Percentiles rank a stretch among this genome's conserved stretches.
These are phyloP conservation scores for Glomus cerebriforme DNA, from an alignment of 192 early-diverging fungal species.

Conservation along the genomic window DNA sequence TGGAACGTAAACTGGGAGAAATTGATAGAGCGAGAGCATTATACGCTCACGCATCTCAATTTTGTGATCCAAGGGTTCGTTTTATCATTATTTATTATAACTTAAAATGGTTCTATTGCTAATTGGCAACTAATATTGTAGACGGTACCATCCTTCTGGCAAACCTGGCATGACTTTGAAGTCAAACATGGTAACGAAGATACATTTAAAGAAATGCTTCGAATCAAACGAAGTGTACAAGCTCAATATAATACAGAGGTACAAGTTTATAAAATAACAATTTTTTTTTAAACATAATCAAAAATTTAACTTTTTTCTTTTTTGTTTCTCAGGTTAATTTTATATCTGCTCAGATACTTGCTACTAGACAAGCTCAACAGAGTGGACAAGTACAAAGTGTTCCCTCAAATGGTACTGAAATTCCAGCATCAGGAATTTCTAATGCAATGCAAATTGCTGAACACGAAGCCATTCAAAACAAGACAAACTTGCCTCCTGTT, in stretches of 20 bases:
- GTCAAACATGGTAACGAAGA: slow-evolving; percentile 97
- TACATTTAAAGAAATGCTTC: slow-evolving; percentile 97
- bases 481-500: neutral
- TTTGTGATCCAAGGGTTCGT: slow-evolving; percentile 80
- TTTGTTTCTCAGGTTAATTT: slow-evolving; percentile 26
- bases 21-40: slow-evolving; percentile 92
- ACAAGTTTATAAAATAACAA: slow-evolving; percentile 34
- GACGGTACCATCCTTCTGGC: slow-evolving; percentile 75
- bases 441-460: neutral
- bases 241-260: slow-evolving; percentile 83
- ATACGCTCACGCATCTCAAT: slow-evolving; percentile 82
- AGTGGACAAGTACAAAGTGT: neutral
- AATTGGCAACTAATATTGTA: slow-evolving; percentile 1
- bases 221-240: slow-evolving; percentile 88
- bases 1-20: slow-evolving; percentile 91
- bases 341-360: slow-evolving; percentile 34
- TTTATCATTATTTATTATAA: neutral
- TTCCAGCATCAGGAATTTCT: neutral
- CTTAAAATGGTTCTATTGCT: neutral
- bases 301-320: neutral
- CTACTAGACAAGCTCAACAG: slow-evolving; percentile 28
- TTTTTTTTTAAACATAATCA: neutral
- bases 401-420: neutral
- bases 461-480: neutral
- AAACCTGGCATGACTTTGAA: slow-evolving; percentile 95